Percentiles rank a stretch among this genome's conserved stretches.
These are phyloP conservation scores for Cocos nucifera DNA, from an alignment of 176 grass and related monocot species.

Conservation along the genomic window DNA sequence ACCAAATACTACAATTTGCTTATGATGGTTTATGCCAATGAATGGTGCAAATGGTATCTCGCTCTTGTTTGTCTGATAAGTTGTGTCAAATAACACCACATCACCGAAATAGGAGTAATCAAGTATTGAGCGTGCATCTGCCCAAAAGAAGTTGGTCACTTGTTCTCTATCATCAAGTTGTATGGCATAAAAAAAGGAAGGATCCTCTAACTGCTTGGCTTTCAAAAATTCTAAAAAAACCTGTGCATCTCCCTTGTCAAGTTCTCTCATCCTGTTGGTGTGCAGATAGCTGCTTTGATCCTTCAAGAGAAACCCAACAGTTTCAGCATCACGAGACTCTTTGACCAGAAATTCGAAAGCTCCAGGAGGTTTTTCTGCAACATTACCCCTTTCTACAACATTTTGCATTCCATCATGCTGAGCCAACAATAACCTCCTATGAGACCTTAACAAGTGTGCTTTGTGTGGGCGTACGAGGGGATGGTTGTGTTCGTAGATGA, in stretches of 20 bases:
- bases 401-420: constrained; percentile 12
- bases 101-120: constrained; percentile 46
- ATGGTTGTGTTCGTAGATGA: constrained; percentile 47
- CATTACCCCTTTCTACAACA: background rate
- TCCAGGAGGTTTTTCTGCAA: constrained; percentile 14
- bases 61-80: constrained; percentile 33
- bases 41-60: constrained; percentile 34
- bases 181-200: constrained; percentile 44
- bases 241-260: constrained; percentile 35
- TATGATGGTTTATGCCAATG: constrained; percentile 46
- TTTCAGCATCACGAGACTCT: constrained; percentile 23
- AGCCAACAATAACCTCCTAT: constrained; percentile 9
- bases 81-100: constrained; percentile 46
- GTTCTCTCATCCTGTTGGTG: constrained; percentile 32
- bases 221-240: constrained; percentile 50
- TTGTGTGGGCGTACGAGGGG: constrained; percentile 33
- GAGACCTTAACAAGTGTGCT: constrained; percentile 30
- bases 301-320: constrained; percentile 36
- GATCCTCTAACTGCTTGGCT: constrained; percentile 38
- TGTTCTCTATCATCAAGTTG: constrained; percentile 43
- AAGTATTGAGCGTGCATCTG: constrained; percentile 38
- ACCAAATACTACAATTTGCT: constrained; percentile 38
- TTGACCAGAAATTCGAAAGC: constrained; percentile 27
- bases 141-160: constrained; percentile 37
- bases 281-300: constrained; percentile 39